Conservation (phyloP, 2,329 filamentous ascomycete genomes). For the Akanthomyces lecanii region DNA sequence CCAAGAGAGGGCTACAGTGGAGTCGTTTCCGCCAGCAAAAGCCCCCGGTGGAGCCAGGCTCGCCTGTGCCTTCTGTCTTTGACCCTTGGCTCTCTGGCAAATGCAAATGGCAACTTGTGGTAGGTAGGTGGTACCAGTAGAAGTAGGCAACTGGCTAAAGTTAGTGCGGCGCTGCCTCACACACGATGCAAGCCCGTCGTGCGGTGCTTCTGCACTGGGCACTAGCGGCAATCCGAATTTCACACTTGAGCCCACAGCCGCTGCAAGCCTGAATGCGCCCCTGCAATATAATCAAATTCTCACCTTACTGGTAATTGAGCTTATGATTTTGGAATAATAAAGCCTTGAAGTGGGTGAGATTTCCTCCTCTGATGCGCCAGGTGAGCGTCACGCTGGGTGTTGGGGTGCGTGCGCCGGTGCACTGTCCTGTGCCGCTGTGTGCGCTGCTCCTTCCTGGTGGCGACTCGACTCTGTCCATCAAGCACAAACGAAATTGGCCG, state of each 20-base stretch:
- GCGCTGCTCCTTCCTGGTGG: not conserved
- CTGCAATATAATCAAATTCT: not conserved
- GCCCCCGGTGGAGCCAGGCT: not conserved
- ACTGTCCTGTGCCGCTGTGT: too few relatives aligned
- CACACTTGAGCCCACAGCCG: not conserved
- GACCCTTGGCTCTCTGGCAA: not conserved
- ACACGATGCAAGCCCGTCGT: constrained; percentile 2
- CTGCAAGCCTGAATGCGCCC: not conserved
- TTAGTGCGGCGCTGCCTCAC: not conserved
- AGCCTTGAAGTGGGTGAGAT: not conserved
- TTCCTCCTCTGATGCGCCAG: not conserved
- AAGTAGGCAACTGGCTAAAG: too few relatives aligned
- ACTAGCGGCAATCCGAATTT: constrained; percentile 7
- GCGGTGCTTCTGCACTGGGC: constrained; percentile 13
- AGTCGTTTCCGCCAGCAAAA: not conserved
- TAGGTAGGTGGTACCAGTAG: too few relatives aligned
- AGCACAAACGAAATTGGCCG: not conserved
- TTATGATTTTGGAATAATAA: too few relatives aligned
- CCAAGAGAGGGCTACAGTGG: constrained; percentile 5
- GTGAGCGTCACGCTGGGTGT: not conserved
- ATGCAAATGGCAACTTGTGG: too few relatives aligned
- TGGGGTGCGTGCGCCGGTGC: not conserved
- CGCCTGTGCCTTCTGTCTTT: not conserved
- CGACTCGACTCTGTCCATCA: not conserved
- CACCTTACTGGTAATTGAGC: too few relatives aligned